Conservation (phyloP, 106 monocot species). For the Dendrobium huoshanense region DNA sequence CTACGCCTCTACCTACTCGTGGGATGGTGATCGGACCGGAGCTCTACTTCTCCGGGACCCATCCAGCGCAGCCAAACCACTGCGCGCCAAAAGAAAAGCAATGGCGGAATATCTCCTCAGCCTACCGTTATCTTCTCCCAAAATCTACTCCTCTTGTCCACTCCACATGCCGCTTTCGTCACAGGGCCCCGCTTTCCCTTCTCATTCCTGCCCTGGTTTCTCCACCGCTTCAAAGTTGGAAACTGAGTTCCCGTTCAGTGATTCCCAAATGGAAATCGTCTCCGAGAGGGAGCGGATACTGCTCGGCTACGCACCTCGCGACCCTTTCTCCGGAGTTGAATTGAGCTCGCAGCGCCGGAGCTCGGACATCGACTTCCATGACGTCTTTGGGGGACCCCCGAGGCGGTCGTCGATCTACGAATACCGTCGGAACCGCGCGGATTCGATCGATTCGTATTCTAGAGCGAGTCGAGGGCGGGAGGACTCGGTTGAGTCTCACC, state of each 20-base stretch:
- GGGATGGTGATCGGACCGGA: background rate
- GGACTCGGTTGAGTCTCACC: background rate
- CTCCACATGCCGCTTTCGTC: background rate
- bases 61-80: background rate
- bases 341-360: background rate
- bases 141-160: background rate
- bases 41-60: background rate
- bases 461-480: constrained; percentile 3
- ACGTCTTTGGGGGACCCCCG: constrained; percentile 74
- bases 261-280: background rate
- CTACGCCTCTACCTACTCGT: background rate
- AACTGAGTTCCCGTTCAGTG: background rate
- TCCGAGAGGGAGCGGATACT: constrained; percentile 21
- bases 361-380: constrained; percentile 41
- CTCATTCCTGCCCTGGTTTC: background rate
- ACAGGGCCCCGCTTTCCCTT: background rate
- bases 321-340: background rate
- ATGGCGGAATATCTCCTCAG: background rate
- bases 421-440: constrained; percentile 17
- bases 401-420: constrained; percentile 24
- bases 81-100: background rate
- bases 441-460: constrained; percentile 24
- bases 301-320: constrained; percentile 10
- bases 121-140: background rate
- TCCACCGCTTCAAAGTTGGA: background rate